Percentiles rank a stretch among this genome's conserved stretches.
Conservation (phyloP, 345 rosid genomes). For the Atalantia buxifolia region DNA sequence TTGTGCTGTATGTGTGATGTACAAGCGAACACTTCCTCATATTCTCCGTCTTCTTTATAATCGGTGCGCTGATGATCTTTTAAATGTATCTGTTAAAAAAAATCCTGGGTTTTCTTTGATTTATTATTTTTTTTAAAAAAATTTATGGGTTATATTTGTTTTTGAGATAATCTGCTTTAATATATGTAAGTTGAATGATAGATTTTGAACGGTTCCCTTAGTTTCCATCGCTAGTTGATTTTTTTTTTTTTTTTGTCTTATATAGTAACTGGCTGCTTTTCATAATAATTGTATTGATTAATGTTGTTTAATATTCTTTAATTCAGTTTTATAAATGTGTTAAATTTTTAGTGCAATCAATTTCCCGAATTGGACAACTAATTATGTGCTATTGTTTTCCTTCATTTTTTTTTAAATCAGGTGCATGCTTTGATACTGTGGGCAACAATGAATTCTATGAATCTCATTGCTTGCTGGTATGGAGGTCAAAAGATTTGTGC, state of each 20-base stretch:
- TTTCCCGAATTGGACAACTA: conserved; percentile 4
- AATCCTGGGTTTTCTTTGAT: conserved; percentile 2
- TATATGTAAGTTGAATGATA: neutral
- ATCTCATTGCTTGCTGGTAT: conserved; percentile 40
- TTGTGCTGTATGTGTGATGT: conserved; percentile 39
- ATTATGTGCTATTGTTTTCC: neutral
- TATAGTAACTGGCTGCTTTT: neutral
- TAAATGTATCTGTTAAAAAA: conserved; percentile 6
- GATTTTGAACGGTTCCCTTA: conserved; percentile 10
- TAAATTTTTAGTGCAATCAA: conserved; percentile 2
- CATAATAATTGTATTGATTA: neutral
- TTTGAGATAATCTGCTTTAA: conserved; percentile 18
- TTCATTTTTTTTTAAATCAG: conserved; percentile 9
- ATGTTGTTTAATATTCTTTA: neutral
- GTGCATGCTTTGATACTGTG: conserved; percentile 30
- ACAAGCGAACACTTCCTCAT: conserved; percentile 28
- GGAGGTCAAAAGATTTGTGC: conserved; percentile 44
- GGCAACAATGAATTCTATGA: conserved; percentile 44
- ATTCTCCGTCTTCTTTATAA: neutral
- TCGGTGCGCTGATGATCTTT: conserved; percentile 5
- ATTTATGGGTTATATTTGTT: conserved; percentile 10
- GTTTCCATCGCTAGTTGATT: conserved; percentile 1
- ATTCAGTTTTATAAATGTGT: neutral
- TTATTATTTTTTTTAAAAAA: neutral
- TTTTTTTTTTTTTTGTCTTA: neutral